phyloP scores from a whole-genome alignment of 1,139 yeast species.

The Taphrina flavorubra region DNA sequence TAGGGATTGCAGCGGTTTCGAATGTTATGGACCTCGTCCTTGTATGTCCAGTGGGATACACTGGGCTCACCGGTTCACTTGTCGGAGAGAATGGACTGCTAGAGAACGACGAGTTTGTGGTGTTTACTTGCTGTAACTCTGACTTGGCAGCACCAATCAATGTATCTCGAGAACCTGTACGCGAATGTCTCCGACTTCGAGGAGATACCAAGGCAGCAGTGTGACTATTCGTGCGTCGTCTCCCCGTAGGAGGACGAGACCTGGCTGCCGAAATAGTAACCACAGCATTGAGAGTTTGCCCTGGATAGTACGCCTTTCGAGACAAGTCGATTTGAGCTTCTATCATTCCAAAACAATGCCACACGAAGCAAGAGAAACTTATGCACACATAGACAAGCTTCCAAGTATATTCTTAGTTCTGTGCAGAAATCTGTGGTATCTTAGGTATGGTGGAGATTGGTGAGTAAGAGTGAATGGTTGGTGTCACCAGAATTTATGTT shows the following conservation, averaged over 20 bases:
- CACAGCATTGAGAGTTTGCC: slow-evolving; percentile 4
- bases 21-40: slow-evolving; percentile 10
- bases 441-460: too few relatives aligned
- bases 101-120: not conserved
- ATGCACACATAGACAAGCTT: too few relatives aligned
- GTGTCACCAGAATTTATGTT: too few relatives aligned
- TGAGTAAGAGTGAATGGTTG: too few relatives aligned
- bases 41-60: not conserved
- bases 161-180: not conserved
- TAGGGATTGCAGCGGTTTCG: not conserved
- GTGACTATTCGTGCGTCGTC: not conserved
- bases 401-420: too few relatives aligned
- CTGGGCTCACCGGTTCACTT: not conserved
- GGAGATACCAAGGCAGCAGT: not conserved
- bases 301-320: not conserved
- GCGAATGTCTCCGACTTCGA: not conserved
- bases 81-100: not conserved
- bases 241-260: not conserved
- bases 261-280: not conserved
- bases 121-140: not conserved
- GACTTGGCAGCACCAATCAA: not conserved
- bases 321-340: slow-evolving; percentile 2
- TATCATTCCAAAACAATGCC: not conserved
- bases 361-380: too few relatives aligned
- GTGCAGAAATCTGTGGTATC: too few relatives aligned